Base-by-base conservation (phyloP, 768 basidiomycete genomes). In the Lenzites betulinus region DNA sequence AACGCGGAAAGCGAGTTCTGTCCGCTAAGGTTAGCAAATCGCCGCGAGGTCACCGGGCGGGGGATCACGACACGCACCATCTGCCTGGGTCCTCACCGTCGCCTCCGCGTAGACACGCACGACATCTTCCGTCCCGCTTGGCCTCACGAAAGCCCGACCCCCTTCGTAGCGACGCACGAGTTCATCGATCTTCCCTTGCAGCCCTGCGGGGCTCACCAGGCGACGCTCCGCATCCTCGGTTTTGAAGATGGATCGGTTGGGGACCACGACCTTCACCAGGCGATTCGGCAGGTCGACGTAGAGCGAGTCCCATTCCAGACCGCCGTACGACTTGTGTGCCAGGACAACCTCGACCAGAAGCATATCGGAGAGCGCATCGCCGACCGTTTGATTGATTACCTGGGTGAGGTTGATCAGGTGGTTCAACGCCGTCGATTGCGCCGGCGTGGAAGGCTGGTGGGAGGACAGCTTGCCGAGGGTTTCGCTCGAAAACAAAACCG, bases 51-150 rank as follows among this genome's bases (percentile, higher is more conserved):
- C 23, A 57, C n/a, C 36, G 25, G 15, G 30, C 33, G 48, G 13
- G 39, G 30, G 13, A 41, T 15, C 28, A 20, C 43, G 22, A 11
- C 3, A 79, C 88, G 70, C 65, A 97, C 96, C 91, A 72, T 95
- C 93, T 20, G 90, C 93, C 66, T 89, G 87, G 15, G 82, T 74
- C 61, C 82, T 84, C 42, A 84, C 76, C 47, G 78, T 79, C 1
- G 97, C 96, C 73, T 99, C 97, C 1, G 95, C 97, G 70, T 98
- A 99, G 16, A 99, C 95, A 59, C 97, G 83, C 7, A 99, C 97
- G 25, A 96, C 95, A 69, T 99, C 95, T 73, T 99, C 97, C 23
- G 97, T 99, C 9, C 97, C 97, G 73, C 94, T 96, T 2, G 97
- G 97, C 58, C 97, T 76, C 18, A 98, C 97, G 69, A 99, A 99